Evolutionary conservation across 225 moss, liverwort and hornwort genomes (phyloP), one percentile per base, ranked within the genome.

Genomic region (Anthoceros angustus): DNA sequence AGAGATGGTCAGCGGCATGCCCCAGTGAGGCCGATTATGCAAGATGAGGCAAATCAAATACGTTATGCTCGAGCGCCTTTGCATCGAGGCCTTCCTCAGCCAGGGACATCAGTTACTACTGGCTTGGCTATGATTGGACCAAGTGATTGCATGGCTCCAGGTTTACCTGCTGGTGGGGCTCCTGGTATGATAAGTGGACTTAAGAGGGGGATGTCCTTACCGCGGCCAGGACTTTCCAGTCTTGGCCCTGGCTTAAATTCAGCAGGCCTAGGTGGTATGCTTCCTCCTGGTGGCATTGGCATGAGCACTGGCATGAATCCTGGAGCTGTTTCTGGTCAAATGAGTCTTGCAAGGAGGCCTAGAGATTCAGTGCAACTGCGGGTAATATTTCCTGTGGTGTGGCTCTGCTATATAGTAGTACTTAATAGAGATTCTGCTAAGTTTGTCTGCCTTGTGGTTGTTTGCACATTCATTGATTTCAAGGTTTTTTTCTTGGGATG

Each of bases 1-100:
- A 93, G 87, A 71, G 89, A 93, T 78, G 89, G 84, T 18, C 89
- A 86, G 76, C 83, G 83, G 26, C 72, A 89, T 62, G 82, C 86
- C 42, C 76, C 74, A 10, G 62, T 78, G 68, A 73, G 84, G 61
- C 79, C 85, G 15, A 78, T 78, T 71, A 82, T 87, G 66, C 80
- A 79, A 7, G 93, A 87, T 65, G 93, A 93, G 14, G 77, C 81
- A 23, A 86, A 74, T 43, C 88, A 85, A 25, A 73, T 79, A 66
- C 86, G 80, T 65, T 75, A 75, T 46, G 70, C 74, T 16, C 81
- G 78, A 18, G 81, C 85, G 72, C 81, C 83, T 49, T 76, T 70
- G 63, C 78, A 79, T 7, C 83, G 85, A 24, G 79, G 73, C 66
- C 72, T 80, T 20, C 84, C 82, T 39, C 84, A 82, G 41, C 80